A percentile compares a stretch with the other conserved stretches of the same genome.
Evolutionary conservation across 306 rosid genomes (phyloP).

Genomic region (Casuarina glauca): DNA sequence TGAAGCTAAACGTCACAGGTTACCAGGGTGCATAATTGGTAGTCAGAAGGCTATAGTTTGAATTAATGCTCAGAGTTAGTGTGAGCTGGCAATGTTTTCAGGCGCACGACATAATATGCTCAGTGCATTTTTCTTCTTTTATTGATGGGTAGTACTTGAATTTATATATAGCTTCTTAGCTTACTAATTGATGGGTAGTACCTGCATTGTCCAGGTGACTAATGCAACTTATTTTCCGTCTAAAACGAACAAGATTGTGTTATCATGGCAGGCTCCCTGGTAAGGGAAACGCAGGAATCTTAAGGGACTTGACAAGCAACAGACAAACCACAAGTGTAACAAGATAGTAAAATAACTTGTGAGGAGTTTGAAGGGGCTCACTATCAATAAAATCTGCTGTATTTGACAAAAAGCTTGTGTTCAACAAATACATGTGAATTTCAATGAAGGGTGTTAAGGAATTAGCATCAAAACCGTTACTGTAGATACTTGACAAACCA

Average conservation of each 20-base stretch:
- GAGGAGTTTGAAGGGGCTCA: neutral
- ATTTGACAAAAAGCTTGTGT: neutral
- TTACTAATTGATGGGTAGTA: neutral
- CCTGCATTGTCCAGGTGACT: neutral
- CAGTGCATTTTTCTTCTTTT: neutral
- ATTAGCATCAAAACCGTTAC: neutral
- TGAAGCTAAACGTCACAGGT: neutral
- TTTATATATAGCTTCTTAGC: neutral
- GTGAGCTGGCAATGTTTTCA: neutral
- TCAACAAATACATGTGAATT: neutral
- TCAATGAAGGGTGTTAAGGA: neutral
- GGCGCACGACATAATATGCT: neutral
- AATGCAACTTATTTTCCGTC: neutral
- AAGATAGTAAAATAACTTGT: neutral
- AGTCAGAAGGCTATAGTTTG: neutral
- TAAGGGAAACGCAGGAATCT: neutral
- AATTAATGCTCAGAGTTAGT: neutral
- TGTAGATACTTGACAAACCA: neutral
- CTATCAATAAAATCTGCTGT: neutral
- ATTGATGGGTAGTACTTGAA: neutral
- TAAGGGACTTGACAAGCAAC: neutral
- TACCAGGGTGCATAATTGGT: neutral
- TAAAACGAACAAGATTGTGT: neutral
- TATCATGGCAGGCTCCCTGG: neutral
- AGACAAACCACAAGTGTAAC: neutral